Conservation (phyloP, 2,329 filamentous ascomycete genomes). For the Acephala macrosclerotiorum region DNA sequence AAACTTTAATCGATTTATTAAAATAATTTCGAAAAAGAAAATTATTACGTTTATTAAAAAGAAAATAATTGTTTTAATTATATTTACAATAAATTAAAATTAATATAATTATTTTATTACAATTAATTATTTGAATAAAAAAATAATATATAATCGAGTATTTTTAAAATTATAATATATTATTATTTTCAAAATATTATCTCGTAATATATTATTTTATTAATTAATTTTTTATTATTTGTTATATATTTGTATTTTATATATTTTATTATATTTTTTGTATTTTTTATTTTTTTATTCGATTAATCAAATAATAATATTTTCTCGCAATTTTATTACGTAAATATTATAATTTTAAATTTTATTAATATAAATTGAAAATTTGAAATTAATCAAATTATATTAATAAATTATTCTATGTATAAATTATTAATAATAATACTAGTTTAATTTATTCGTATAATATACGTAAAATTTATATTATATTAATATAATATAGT, state of each 20-base stretch:
- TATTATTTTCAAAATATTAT: neutral
- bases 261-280: neutral
- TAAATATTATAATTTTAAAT: neutral
- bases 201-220: constrained; percentile 7
- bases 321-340: neutral
- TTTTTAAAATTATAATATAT: neutral
- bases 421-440: neutral
- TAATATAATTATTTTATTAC: constrained; percentile 2
- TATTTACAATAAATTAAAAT: constrained; percentile 7
- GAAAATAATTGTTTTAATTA: constrained; percentile 16
- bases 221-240: too few relatives aligned
- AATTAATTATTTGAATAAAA: constrained; percentile 6
- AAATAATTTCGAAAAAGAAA: constrained; percentile 15
- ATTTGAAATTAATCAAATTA: neutral
- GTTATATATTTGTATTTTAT: too few relatives aligned
- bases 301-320: neutral
- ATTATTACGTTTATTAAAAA: constrained; percentile 13
- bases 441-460: neutral
- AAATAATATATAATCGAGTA: constrained; percentile 2
- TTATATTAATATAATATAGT: neutral
- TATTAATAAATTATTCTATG: neutral
- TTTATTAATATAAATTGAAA: neutral
- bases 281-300: neutral
- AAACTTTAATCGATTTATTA: constrained; percentile 15
- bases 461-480: neutral